Evolutionary conservation across 345 rosid genomes (phyloP).

Genomic region (Anastatica hierochuntica): DNA sequence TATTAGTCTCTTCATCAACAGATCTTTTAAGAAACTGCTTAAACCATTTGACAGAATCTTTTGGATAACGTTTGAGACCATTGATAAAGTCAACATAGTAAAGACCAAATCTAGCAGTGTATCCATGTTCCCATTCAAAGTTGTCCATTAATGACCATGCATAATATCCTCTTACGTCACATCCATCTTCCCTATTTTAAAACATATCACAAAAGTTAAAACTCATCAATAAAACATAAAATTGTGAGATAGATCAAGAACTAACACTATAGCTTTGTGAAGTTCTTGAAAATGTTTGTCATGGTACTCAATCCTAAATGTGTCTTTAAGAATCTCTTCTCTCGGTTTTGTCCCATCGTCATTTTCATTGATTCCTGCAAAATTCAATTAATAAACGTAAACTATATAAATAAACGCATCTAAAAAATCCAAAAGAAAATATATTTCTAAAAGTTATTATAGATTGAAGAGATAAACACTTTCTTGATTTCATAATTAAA

Average conservation of each 20-base stretch:
- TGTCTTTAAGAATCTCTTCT: constrained; percentile 21
- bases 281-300: constrained; percentile 21
- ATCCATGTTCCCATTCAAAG: constrained; percentile 49
- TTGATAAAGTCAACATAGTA: constrained; percentile 42
- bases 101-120: constrained; percentile 39
- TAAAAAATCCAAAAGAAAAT: no score
- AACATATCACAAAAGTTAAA: no score
- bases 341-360: constrained; percentile 19
- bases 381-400: background rate
- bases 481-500: background rate
- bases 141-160: constrained; percentile 52
- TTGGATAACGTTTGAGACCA: constrained; percentile 46
- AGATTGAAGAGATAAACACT: background rate
- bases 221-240: no score
- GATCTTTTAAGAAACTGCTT: constrained; percentile 30
- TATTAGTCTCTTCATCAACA: background rate
- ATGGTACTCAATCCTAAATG: constrained; percentile 23
- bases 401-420: no score
- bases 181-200: constrained; percentile 32
- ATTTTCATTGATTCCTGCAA: constrained; percentile 18
- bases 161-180: constrained; percentile 50
- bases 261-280: constrained; percentile 30
- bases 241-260: constrained; percentile 2
- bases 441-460: no score
- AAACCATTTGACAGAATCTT: constrained; percentile 44